Percentiles rank a stretch among this genome's conserved stretches.
Conservation (phyloP, 768 basidiomycete species). For the Boletus sp. region DNA sequence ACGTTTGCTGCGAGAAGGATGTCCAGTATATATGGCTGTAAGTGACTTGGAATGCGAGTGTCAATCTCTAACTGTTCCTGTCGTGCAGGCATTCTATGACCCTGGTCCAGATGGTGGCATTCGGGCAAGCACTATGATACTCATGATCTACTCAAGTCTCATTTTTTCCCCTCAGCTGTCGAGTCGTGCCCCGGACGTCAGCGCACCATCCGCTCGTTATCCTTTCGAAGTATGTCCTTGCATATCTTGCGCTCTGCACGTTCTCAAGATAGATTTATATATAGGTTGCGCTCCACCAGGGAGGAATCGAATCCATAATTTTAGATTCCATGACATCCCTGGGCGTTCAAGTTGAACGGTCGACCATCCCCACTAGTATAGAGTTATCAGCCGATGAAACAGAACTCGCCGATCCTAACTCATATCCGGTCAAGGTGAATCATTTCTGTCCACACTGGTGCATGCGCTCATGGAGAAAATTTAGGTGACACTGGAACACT, state of each 20-base stretch:
- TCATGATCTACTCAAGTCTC: background rate
- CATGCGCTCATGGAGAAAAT: background rate
- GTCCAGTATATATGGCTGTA: conserved; percentile 67
- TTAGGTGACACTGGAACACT: conserved; percentile 21
- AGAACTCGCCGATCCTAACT: conserved; percentile 20
- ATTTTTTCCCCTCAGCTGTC: conserved; percentile 44
- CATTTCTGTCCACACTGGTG: background rate
- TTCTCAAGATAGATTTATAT: conserved; percentile 7
- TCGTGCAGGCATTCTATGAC: conserved; percentile 68
- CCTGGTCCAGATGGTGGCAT: conserved; percentile 61
- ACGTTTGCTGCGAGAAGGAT: conserved; percentile 56
- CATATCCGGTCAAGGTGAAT: conserved; percentile 24
- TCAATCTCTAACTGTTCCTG: background rate
- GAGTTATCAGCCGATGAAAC: conserved; percentile 28
- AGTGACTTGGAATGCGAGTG: conserved; percentile 18
- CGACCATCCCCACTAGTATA: conserved; percentile 28
- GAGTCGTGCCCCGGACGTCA: conserved; percentile 59
- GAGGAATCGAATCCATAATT: conserved; percentile 34
- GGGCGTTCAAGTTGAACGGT: conserved; percentile 35
- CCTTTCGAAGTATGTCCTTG: conserved; percentile 57
- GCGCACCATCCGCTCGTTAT: conserved; percentile 59
- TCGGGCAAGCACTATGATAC: conserved; percentile 37
- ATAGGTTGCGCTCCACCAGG: conserved; percentile 34
- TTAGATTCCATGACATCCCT: conserved; percentile 32
- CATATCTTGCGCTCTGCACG: background rate